phyloP scores from a whole-genome alignment of 805 yeast species.

The Lipomyces spencermartinsiae region DNA sequence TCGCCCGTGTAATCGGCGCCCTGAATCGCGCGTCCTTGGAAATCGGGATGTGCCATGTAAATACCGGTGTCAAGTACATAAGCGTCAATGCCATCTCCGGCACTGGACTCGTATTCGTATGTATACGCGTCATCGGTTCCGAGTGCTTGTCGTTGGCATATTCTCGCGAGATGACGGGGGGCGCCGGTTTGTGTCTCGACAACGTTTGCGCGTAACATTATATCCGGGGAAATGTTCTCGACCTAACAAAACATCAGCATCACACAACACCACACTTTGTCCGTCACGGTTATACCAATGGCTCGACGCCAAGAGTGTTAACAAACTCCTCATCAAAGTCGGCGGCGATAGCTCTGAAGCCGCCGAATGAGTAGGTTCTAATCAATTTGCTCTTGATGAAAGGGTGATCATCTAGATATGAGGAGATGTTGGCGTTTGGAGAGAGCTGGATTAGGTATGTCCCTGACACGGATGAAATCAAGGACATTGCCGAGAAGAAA shows the following conservation, averaged over 20 bases:
- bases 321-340: slow-evolving; percentile 56
- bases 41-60: slow-evolving; percentile 52
- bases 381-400: slow-evolving; percentile 55
- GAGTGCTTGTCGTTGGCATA: slow-evolving; percentile 43
- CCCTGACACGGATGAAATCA: slow-evolving; percentile 27
- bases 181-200: slow-evolving; percentile 56
- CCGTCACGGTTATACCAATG: slow-evolving; percentile 50
- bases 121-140: slow-evolving; percentile 51
- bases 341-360: slow-evolving; percentile 73
- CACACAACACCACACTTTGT: not conserved
- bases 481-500: slow-evolving; percentile 10
- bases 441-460: slow-evolving; percentile 45
- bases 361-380: slow-evolving; percentile 68
- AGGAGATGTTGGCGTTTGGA: slow-evolving; percentile 32
- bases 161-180: slow-evolving; percentile 56
- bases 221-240: slow-evolving; percentile 72
- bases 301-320: slow-evolving; percentile 57
- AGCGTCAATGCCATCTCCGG: slow-evolving; percentile 64
- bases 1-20: slow-evolving; percentile 56
- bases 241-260: slow-evolving; percentile 46
- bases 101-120: slow-evolving; percentile 47
- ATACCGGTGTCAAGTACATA: slow-evolving; percentile 87
- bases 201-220: slow-evolving; percentile 56
- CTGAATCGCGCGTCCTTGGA: slow-evolving; percentile 51
- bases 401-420: slow-evolving; percentile 49